phyloP scores from a whole-genome alignment of 1,284 basidiomycete species.

The Tremellales sp. region DNA sequence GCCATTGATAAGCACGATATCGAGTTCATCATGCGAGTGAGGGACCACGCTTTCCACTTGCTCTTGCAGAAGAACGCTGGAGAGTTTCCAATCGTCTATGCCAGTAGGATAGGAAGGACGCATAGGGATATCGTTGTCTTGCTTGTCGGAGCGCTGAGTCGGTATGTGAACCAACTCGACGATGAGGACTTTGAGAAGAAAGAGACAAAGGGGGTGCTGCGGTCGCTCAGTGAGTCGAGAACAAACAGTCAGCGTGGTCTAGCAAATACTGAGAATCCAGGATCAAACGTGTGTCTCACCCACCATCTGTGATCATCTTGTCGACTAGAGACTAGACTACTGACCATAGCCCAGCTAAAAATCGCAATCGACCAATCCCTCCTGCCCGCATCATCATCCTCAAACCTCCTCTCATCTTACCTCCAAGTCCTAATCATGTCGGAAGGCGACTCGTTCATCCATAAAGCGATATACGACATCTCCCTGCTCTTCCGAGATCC shows the following conservation, averaged over 20 bases:
- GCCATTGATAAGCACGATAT: constrained; percentile 49
- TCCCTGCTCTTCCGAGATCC: constrained; percentile 34
- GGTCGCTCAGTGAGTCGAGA: constrained; percentile 32
- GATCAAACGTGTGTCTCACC: constrained; percentile 35
- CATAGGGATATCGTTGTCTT: constrained; percentile 46
- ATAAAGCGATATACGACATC: constrained; percentile 40
- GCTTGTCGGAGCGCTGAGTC: constrained; percentile 43
- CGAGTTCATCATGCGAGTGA: constrained; percentile 46
- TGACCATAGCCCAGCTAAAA: constrained; percentile 35
- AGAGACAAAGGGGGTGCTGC: constrained; percentile 41
- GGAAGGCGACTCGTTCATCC: constrained; percentile 45
- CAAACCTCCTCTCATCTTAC: constrained; percentile 44
- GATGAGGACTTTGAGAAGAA: constrained; percentile 45
- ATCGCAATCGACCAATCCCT: constrained; percentile 48
- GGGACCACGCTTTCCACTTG: constrained; percentile 45
- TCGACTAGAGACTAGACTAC: neutral
- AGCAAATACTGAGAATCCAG: constrained; percentile 8
- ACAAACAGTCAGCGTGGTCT: too few species aligned
- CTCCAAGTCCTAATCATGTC: constrained; percentile 50
- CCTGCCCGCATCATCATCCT: constrained; percentile 30
- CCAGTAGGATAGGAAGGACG: constrained; percentile 38
- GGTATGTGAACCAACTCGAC: constrained; percentile 47
- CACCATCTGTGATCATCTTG: neutral
- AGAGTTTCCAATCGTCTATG: constrained; percentile 48
- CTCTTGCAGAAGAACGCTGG: constrained; percentile 46